Evolutionary conservation across 2,329 filamentous ascomycete genomes (phyloP).

Genomic region (Cercospora brassicicola): DNA sequence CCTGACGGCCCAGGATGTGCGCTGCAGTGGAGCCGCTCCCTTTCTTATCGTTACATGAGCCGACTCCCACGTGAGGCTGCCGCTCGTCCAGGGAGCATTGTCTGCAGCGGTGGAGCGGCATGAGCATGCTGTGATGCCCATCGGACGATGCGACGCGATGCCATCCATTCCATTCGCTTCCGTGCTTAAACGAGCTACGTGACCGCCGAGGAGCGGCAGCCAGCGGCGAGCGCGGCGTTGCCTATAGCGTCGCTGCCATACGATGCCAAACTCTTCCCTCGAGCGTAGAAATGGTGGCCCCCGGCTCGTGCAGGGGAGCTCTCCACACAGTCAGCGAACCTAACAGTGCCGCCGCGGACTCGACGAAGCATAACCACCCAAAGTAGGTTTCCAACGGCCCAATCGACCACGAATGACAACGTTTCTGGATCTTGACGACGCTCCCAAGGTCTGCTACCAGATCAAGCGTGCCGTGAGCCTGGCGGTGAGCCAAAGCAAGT

Average conservation of each 20-base stretch:
- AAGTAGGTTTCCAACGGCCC: conserved; percentile 3
- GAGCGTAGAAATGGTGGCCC: not conserved
- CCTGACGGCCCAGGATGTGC: not conserved
- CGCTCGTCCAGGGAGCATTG: not conserved
- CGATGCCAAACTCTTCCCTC: not conserved
- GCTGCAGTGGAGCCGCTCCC: not conserved
- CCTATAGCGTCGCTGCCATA: not conserved
- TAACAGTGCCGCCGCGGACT: conserved; percentile 2
- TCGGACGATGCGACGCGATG: not conserved
- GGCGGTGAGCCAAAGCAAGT: conserved; percentile 11
- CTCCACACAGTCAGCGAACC: conserved; percentile 7
- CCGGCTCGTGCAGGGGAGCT: conserved; percentile 4
- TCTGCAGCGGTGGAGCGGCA: not conserved
- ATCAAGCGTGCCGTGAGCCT: not conserved
- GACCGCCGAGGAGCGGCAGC: not conserved
- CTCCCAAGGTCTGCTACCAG: not conserved
- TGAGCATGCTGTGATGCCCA: not conserved
- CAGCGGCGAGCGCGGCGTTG: not conserved
- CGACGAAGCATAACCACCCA: not conserved
- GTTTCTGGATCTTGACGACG: not conserved
- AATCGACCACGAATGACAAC: not conserved
- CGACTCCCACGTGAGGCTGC: not conserved
- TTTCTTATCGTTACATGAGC: not conserved
- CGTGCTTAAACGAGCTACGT: not conserved
- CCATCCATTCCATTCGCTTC: not conserved